Evolutionary conservation across 108 stramenopile species (phyloP), one percentile per base, ranked within the genome.

Genomic region (Bacterosira constricta): DNA sequence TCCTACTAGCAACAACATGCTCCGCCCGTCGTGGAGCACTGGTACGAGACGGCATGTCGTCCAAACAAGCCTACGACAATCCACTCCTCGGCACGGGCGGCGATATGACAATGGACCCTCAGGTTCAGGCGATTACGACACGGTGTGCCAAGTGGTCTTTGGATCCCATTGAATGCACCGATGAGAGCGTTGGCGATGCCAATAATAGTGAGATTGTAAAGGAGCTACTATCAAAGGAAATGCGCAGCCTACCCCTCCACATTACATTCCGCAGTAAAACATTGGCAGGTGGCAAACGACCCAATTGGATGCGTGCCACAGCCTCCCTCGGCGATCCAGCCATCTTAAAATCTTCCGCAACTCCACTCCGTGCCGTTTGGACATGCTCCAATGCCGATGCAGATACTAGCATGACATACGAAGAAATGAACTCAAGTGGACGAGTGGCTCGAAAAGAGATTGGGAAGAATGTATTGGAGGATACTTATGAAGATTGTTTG

Each of bases 301-400:
- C 69, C 46, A 71, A 71, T 71, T 79, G 78, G 78, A 71, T 79
- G 65, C 60, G 78, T 21, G 66, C 78, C 50, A 61, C 78, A 56
- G 69, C 78, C 21, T 10, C 37, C 21, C 57, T 79, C 6, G 78
- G 78, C 13, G 50, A 58, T 15, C n/a, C 10, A 26, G 41, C 21
- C 35, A 30, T 21, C 23, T 52, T 35, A 27, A 21, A 30, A 4
- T 63, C 57, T 49, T 26, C 36, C 18, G 23, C 42, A 49, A 37
- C 47, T 11, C 56, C 70, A 4, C 54, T 79, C 4, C 78, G 78
- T 25, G 78, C 78, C 36, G 78, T 66, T 25, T 79, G 78, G 78
- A 79, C 78, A 3, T 55, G 49, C 35, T 63, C 69, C 52, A 58
- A 63, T 30, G 44, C 44, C 44, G 69, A 71, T 36, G 52, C 69